Conservation (phyloP, 179 eudicot genomes). For the Silene vulgaris region DNA sequence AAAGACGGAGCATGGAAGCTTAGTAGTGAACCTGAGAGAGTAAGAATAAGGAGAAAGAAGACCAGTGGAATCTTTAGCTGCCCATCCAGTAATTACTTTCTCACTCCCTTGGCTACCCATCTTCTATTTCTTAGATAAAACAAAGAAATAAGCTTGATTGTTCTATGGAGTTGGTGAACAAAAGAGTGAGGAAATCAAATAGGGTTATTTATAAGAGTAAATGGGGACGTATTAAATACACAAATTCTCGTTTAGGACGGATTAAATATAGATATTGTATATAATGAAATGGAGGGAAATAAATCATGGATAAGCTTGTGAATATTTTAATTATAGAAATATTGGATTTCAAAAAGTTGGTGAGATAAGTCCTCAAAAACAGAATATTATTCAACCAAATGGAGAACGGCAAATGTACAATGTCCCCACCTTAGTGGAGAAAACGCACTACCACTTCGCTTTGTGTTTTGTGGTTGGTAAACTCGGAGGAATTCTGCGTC, state of each 20-base stretch:
- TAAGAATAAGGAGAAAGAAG: conserved; percentile 68
- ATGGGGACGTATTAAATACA: background rate
- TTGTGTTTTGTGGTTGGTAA: no score
- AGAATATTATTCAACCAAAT: background rate
- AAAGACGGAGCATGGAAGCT: no score
- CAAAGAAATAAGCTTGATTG: background rate
- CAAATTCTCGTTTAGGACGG: no score
- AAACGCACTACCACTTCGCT: no score
- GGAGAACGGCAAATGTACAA: no score
- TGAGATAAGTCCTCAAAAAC: background rate
- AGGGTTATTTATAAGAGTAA: background rate
- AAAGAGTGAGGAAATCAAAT: background rate
- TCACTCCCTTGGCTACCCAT: conserved; percentile 62
- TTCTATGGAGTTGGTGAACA: background rate
- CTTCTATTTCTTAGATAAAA: background rate
- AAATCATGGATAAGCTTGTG: background rate
- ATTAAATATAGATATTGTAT: background rate
- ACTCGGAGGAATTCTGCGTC: no score
- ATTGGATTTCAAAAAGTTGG: background rate
- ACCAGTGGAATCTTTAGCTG: conserved; percentile 84
- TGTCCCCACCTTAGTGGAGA: no score
- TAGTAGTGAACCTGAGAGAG: conserved; percentile 46
- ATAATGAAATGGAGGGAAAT: background rate
- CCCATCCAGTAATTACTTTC: conserved; percentile 67
- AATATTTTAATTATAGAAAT: background rate